These are phyloP conservation scores for Salvia splendens DNA, from an alignment of 257 asterid genomes.

Conservation along the genomic window DNA sequence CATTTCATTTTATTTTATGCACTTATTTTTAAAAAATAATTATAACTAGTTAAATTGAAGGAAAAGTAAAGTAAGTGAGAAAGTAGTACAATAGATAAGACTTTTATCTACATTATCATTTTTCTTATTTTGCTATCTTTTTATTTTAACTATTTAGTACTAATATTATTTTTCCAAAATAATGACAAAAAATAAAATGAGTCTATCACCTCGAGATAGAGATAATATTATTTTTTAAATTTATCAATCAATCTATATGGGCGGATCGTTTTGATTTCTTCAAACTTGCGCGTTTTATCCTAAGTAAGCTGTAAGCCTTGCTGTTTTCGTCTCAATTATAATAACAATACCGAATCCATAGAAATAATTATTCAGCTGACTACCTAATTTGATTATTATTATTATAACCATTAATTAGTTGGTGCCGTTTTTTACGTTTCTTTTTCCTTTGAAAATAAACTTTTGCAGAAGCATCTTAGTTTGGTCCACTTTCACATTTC, in stretches of 20 bases:
- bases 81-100: too few relatives aligned
- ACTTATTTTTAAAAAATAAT: too few relatives aligned
- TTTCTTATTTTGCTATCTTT: too few relatives aligned
- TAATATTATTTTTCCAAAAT: too few relatives aligned
- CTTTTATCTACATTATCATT: too few relatives aligned
- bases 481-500: constrained; percentile 58
- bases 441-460: constrained; percentile 31
- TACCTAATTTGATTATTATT: constrained; percentile 28
- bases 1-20: too few relatives aligned
- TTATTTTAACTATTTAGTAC: too few relatives aligned
- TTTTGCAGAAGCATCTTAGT: constrained; percentile 41
- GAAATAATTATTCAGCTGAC: constrained; percentile 22
- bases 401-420: constrained; percentile 36
- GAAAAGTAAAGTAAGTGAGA: too few relatives aligned
- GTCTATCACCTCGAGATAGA: too few relatives aligned
- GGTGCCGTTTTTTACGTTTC: constrained; percentile 16
- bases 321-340: neutral
- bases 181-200: neutral
- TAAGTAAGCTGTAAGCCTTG: constrained; percentile 6
- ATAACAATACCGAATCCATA: constrained; percentile 23
- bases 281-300: constrained; percentile 20
- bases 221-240: too few relatives aligned
- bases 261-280: constrained; percentile 34
- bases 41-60: too few relatives aligned
- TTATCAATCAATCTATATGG: too few relatives aligned